These are phyloP conservation scores for Sphagnurus paluster DNA, from an alignment of 1,284 basidiomycete genomes.

Conservation along the genomic window DNA sequence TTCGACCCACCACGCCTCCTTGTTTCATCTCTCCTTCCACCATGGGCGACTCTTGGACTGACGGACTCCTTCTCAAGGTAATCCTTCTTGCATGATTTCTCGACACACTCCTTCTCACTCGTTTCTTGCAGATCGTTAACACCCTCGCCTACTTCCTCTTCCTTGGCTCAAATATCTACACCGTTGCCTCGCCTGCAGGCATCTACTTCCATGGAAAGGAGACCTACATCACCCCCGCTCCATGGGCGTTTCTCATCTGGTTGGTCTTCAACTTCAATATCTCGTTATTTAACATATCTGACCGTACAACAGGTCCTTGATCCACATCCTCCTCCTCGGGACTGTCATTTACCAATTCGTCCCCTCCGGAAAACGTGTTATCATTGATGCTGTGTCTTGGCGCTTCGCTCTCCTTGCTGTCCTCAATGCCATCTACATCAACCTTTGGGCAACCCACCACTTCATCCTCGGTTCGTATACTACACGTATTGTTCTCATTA, in stretches of 20 bases:
- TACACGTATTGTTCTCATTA: background rate
- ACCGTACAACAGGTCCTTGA: conserved; percentile 60
- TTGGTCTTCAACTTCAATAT: conserved; percentile 26
- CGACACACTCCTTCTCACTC: background rate
- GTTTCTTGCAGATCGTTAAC: conserved; percentile 59
- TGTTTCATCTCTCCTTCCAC: conserved; percentile 17
- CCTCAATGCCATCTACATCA: conserved; percentile 85
- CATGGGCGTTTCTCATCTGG: conserved; percentile 87
- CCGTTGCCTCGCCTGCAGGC: conserved; percentile 70
- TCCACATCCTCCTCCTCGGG: conserved; percentile 86
- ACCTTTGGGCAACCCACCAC: conserved; percentile 70
- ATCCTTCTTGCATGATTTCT: background rate
- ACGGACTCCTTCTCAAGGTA: conserved; percentile 80
- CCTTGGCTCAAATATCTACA: conserved; percentile 88
- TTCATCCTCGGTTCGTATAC: conserved; percentile 68
- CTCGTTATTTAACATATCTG: conserved; percentile 10
- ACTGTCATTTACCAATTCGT: conserved; percentile 91
- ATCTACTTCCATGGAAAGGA: conserved; percentile 72
- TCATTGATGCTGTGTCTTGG: conserved; percentile 88
- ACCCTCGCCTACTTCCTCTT: conserved; percentile 78
- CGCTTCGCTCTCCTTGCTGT: conserved; percentile 84
- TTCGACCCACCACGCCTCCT: conserved; percentile 11
- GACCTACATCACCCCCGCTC: conserved; percentile 89
- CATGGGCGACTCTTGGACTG: conserved; percentile 70
- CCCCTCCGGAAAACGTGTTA: conserved; percentile 73